Conservation (phyloP, 2,329 filamentous ascomycete genomes). For the Neofusicoccum sp. region DNA sequence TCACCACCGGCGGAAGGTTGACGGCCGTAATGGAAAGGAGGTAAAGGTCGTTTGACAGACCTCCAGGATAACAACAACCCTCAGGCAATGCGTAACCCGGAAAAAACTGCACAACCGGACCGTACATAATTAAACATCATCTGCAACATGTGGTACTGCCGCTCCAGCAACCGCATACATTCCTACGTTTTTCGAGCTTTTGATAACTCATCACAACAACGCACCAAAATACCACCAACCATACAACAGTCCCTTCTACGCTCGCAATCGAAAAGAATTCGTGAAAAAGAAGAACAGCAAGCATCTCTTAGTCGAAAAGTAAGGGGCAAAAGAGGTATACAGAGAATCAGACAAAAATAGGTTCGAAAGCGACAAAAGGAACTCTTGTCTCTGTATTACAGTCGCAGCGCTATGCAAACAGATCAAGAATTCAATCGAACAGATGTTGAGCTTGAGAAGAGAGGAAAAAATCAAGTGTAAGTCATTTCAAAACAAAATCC, state of each 20-base stretch:
- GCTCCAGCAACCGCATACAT: background rate
- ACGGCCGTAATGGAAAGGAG: no score
- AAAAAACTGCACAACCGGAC: no score
- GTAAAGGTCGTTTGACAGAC: no score
- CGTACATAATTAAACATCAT: no score
- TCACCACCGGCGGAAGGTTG: no score
- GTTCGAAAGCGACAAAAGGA: background rate
- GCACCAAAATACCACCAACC: background rate
- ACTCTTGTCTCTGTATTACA: constrained; percentile 2
- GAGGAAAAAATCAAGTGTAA: background rate
- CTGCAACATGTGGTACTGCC: no score
- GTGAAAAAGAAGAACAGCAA: background rate
- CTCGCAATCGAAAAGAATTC: background rate
- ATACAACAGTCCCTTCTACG: background rate
- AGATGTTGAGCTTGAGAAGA: background rate
- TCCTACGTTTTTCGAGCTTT: background rate
- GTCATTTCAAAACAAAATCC: background rate
- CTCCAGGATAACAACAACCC: no score
- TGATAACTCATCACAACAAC: background rate
- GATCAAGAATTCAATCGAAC: background rate
- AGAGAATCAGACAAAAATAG: background rate
- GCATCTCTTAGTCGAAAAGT: background rate
- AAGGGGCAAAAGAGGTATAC: background rate
- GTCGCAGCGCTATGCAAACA: constrained; percentile 12
- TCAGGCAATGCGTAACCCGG: no score